Base-by-base conservation (phyloP, 2,329 filamentous ascomycete species). In the Helotiales sp. region DNA sequence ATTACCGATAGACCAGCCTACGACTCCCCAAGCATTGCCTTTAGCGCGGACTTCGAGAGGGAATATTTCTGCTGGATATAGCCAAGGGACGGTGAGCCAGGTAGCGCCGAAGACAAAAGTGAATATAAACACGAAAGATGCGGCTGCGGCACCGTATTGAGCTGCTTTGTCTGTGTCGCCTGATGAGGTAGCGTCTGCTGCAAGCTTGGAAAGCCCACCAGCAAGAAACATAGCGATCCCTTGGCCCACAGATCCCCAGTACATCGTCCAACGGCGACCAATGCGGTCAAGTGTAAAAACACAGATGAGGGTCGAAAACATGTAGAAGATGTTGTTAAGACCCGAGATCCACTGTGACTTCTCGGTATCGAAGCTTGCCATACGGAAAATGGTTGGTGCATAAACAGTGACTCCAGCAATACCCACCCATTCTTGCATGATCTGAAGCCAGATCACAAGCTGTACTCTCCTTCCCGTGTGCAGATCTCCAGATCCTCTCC, bases 1-100 rank as follows among this genome's bases (percentile, higher is more conserved):
- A 63, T 90, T 90, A 0, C 89, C 88, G 51, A 91, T 89, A 13
- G 79, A 83, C 89, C 88, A 92, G 0, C 89, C 88, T 0, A 90
- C 81, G 0, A 91, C 88, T 19, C 89, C 88, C 81, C 84, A 91
- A 0, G 88, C 87, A 59, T 91, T 91, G 5, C 88, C 89, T 64
- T 88, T 87, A 1, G 89, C 88, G 22, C 89, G 81, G 0, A 90
- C 81, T 59, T 87, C 81, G 0, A 90, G 73, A 0, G 88, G 87
- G 66, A 90, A 91, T 55, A 91, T 91, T 68, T 92, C 88, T 1
- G 88, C 86, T 0, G 85, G 86, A 55, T 88, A 88, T 0, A 89
- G 72, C 83, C 83, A 84, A 1, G 83, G 83, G 0, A 85, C 79
- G 0, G 76, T 81, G 6, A 82, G 64, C 78, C 79, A 81, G 1